A percentile compares a stretch with the other conserved stretches of the same genome.
Conservation (phyloP, 306 rosid genomes). For the Cicer cuneatum region DNA sequence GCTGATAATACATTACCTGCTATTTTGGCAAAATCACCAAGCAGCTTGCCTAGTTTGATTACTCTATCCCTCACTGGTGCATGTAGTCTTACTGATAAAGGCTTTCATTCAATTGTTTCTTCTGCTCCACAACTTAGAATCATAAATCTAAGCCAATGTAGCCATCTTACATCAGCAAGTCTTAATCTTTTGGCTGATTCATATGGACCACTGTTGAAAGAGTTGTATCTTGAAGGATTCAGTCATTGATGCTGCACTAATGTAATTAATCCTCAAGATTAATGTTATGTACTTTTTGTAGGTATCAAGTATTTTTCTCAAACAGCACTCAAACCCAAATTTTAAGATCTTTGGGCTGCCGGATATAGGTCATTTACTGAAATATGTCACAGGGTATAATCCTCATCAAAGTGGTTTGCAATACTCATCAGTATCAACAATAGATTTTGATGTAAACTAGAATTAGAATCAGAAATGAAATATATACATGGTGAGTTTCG, state of each 20-base stretch:
- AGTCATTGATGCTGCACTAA: slow-evolving; percentile 50
- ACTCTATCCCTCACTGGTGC: slow-evolving; percentile 83
- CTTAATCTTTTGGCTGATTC: slow-evolving; percentile 59
- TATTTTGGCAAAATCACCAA: slow-evolving; percentile 57
- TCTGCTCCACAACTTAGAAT: slow-evolving; percentile 73
- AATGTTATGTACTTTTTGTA: slow-evolving; percentile 1
- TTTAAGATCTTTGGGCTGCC: not conserved
- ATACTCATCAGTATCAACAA: not conserved
- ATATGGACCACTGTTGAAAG: slow-evolving; percentile 68
- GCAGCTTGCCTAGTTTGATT: slow-evolving; percentile 57
- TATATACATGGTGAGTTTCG: not conserved
- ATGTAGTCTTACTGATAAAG: slow-evolving; percentile 76
- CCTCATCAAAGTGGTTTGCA: not conserved
- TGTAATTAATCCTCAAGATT: too few relatives aligned
- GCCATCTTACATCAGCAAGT: slow-evolving; percentile 71
- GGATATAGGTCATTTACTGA: not conserved
- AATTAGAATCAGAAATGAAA: slow-evolving; percentile 15
- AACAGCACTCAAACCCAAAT: not conserved
- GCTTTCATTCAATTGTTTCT: slow-evolving; percentile 63
- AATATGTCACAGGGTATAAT: not conserved
- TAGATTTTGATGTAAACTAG: slow-evolving; percentile 24
- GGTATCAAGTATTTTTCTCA: not conserved
- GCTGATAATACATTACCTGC: slow-evolving; percentile 58
- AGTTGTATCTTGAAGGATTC: slow-evolving; percentile 76
- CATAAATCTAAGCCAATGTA: slow-evolving; percentile 83